Conservation (phyloP, 257 asterid species). For the Oldenlandia corymbosa region DNA sequence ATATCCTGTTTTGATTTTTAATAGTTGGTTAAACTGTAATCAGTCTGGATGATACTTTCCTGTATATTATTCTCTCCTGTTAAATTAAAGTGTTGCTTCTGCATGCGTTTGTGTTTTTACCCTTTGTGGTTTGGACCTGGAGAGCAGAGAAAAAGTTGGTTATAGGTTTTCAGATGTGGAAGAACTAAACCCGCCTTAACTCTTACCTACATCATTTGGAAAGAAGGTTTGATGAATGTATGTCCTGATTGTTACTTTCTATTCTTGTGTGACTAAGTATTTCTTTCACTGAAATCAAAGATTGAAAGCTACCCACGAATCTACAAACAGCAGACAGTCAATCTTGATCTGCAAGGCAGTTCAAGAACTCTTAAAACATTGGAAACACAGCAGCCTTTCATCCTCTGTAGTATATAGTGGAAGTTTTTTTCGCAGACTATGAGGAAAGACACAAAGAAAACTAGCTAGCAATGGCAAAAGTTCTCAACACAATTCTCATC, state of each 20-base stretch:
- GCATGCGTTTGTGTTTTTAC: not conserved
- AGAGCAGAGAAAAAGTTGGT: too few species aligned
- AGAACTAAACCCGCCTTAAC: too few species aligned
- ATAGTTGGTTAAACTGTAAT: constrained; percentile 11
- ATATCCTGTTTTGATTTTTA: constrained; percentile 6
- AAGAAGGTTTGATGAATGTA: constrained; percentile 7
- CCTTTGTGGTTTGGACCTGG: not conserved
- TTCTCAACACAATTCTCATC: not conserved
- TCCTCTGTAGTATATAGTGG: not conserved
- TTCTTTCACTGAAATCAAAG: too few species aligned
- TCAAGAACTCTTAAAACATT: not conserved
- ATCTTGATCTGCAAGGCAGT: too few species aligned
- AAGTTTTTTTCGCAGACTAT: too few species aligned
- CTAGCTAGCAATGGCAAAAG: not conserved
- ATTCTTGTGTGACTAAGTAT: not conserved
- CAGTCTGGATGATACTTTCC: not conserved
- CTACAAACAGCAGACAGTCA: not conserved
- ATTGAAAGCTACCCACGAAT: not conserved
- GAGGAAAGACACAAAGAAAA: too few species aligned
- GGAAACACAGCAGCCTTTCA: not conserved
- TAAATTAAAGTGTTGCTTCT: not conserved
- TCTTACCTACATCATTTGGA: too few species aligned
- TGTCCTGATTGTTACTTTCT: not conserved
- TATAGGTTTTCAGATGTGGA: too few species aligned
- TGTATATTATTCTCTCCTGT: constrained; percentile 3